A percentile compares a stretch with the other conserved stretches of the same genome.
These are phyloP conservation scores for Lactarius trivialis DNA, from an alignment of 768 basidiomycete genomes.

Conservation along the genomic window DNA sequence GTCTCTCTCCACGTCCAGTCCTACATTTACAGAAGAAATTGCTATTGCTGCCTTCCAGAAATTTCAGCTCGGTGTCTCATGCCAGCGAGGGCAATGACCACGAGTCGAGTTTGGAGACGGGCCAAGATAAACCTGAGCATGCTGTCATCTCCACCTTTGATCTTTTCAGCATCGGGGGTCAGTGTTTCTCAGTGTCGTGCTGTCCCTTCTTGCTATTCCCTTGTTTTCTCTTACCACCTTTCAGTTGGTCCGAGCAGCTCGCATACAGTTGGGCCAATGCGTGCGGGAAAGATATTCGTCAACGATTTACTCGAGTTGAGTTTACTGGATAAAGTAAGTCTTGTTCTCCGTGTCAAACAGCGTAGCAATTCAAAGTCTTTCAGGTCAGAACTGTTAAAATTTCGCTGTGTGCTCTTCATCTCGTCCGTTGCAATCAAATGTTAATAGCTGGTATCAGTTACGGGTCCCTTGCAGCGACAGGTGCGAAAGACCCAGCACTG, in stretches of 20 bases:
- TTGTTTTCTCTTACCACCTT: not conserved
- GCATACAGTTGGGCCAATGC: slow-evolving; percentile 81
- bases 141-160: slow-evolving; percentile 94
- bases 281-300: slow-evolving; percentile 86
- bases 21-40: not conserved
- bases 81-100: not conserved
- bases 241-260: slow-evolving; percentile 53
- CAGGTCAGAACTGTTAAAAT: slow-evolving; percentile 81
- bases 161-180: slow-evolving; percentile 85
- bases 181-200: slow-evolving; percentile 34
- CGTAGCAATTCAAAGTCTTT: not conserved
- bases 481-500: slow-evolving; percentile 31
- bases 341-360: not conserved
- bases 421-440: not conserved
- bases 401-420: slow-evolving; percentile 49
- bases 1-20: not conserved
- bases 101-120: not conserved
- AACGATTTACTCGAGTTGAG: slow-evolving; percentile 60
- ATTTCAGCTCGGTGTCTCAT: not conserved
- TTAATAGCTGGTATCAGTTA: slow-evolving; percentile 43
- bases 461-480: slow-evolving; percentile 91
- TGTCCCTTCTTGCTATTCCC: not conserved
- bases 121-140: slow-evolving; percentile 43
- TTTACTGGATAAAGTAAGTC: slow-evolving; percentile 58
- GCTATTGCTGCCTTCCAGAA: not conserved